Evolutionary conservation across 1,284 basidiomycete species (phyloP).

Genomic region (Vanrija sp.): DNA sequence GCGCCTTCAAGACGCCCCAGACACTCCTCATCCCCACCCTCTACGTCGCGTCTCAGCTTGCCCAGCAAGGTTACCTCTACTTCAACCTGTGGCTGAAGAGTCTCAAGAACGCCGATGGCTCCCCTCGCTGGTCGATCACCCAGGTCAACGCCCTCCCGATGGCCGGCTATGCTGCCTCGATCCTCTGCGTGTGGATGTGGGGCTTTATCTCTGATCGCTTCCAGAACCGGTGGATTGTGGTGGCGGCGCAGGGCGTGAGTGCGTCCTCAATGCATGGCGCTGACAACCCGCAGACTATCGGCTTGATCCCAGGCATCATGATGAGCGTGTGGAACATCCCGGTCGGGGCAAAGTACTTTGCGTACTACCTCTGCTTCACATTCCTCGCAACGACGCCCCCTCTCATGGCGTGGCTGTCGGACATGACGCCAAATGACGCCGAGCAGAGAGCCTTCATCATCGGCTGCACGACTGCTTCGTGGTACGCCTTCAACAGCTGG

Average conservation of each 20-base stretch:
- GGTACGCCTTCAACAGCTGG: conserved; percentile 11
- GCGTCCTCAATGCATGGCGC: too few relatives aligned
- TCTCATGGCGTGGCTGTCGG: conserved; percentile 16
- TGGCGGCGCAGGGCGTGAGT: conserved; percentile 4
- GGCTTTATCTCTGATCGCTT: conserved; percentile 10
- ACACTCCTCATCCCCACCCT: conserved; percentile 43
- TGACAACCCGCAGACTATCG: not conserved
- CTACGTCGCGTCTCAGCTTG: conserved; percentile 37
- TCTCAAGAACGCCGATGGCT: conserved; percentile 20
- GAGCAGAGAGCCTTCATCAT: conserved; percentile 15
- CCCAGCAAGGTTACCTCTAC: conserved; percentile 25
- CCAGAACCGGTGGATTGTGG: conserved; percentile 14
- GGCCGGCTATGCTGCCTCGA: conserved; percentile 1
- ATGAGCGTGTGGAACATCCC: conserved; percentile 17
- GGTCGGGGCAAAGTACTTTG: conserved; percentile 14
- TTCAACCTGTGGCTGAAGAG: conserved; percentile 34
- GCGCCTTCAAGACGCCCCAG: conserved; percentile 27
- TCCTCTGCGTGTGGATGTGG: conserved; percentile 13
- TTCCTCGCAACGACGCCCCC: conserved; percentile 12
- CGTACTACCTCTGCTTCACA: conserved; percentile 11
- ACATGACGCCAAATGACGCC: conserved; percentile 13
- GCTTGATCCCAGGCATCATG: conserved; percentile 14
- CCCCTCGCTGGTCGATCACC: conserved; percentile 12
- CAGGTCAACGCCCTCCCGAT: conserved; percentile 14
- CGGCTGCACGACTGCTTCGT: conserved; percentile 8